Evolutionary conservation across 129 eudicot species (phyloP).

Genomic region (Flaveria bidentis): DNA sequence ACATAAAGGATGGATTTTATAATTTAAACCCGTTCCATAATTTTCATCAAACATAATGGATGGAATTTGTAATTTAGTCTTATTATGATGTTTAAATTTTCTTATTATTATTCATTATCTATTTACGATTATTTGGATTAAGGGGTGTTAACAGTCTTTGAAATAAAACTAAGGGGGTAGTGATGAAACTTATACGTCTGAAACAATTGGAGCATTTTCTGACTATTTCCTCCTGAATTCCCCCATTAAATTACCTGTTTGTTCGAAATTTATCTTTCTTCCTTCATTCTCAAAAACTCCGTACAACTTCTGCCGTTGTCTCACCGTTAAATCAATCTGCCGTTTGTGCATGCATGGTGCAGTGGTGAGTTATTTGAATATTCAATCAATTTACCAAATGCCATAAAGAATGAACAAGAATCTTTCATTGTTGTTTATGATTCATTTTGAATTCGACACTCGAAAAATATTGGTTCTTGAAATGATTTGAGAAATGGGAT

Average conservation of each 20-base stretch:
- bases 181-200: background rate
- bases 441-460: no score
- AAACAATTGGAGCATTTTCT: constrained; percentile 30
- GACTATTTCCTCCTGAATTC: constrained; percentile 24
- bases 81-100: no score
- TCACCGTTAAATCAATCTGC: constrained; percentile 20
- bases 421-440: no score
- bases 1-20: no score
- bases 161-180: background rate
- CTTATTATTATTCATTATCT: no score
- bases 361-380: constrained; percentile 17
- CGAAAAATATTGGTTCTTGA: no score
- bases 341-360: constrained; percentile 34
- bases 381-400: background rate
- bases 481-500: background rate
- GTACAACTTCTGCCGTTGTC: constrained; percentile 13
- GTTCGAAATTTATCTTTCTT: constrained; percentile 29
- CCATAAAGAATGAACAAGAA: background rate
- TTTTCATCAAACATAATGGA: no score
- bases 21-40: no score
- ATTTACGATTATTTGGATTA: no score
- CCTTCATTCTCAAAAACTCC: constrained; percentile 21
- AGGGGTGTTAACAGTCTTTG: background rate
- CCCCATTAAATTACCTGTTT: constrained; percentile 31
- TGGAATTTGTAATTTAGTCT: no score